Evolutionary conservation across 2,329 filamentous ascomycete species (phyloP).

Genomic region (Monosporascus cannonballus): DNA sequence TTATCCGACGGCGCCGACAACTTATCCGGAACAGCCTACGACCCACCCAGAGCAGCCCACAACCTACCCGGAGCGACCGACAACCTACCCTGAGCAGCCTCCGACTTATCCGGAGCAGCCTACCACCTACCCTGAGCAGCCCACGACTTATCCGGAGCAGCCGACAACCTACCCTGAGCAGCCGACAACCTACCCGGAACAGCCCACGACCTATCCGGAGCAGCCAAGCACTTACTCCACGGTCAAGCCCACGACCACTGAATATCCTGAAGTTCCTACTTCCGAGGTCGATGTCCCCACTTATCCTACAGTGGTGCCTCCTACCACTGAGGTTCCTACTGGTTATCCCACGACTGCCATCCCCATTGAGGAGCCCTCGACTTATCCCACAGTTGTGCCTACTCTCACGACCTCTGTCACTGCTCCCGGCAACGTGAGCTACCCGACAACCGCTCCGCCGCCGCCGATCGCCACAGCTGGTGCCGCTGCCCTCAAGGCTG

Average conservation of each 20-base stretch:
- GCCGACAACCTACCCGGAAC: too few species aligned
- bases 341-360: neutral
- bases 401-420: neutral
- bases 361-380: neutral
- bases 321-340: neutral
- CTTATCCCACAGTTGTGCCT: neutral
- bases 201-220: too few species aligned
- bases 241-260: neutral
- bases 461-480: neutral
- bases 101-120: neutral
- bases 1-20: too few species aligned
- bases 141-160: too few species aligned
- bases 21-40: too few species aligned
- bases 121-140: neutral
- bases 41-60: too few species aligned
- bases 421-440: neutral
- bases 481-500: neutral
- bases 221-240: too few species aligned
- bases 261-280: neutral
- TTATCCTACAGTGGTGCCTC: neutral
- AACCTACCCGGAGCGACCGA: too few species aligned
- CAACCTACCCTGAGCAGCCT: too few species aligned
- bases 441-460: neutral
- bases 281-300: neutral
- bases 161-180: too few species aligned